These are phyloP conservation scores for Helicostylum pulchrum DNA, from an alignment of 192 early-diverging fungal species.

Conservation along the genomic window DNA sequence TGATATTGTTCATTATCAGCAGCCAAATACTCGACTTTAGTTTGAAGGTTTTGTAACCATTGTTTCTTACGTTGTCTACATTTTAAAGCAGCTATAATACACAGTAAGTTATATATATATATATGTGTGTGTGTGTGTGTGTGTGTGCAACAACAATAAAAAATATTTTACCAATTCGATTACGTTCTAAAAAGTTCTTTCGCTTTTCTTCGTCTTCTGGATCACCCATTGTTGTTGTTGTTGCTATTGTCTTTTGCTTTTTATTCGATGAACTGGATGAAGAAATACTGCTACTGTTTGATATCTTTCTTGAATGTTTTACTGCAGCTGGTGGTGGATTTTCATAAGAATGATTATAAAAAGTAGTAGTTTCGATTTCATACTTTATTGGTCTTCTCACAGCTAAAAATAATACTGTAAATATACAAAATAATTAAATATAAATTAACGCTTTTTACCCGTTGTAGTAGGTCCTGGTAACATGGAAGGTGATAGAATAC, in stretches of 20 bases:
- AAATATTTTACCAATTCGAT: constrained; percentile 66
- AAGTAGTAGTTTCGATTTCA: neutral
- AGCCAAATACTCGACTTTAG: constrained; percentile 56
- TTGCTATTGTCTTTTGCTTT: constrained; percentile 1
- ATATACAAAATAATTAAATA: too few species aligned
- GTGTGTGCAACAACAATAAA: too few species aligned
- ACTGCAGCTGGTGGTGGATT: neutral
- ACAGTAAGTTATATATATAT: neutral
- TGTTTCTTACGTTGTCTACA: constrained; percentile 92
- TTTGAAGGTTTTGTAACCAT: constrained; percentile 81
- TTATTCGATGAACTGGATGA: neutral
- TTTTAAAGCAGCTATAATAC: constrained; percentile 72
- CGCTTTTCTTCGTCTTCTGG: constrained; percentile 69
- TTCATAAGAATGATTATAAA: neutral
- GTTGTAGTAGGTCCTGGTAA: constrained; percentile 52
- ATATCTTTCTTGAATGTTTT: neutral
- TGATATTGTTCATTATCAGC: constrained; percentile 64
- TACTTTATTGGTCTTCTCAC: neutral
- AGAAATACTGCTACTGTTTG: neutral
- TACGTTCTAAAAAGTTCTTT: constrained; percentile 83
- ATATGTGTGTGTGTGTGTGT: too few species aligned
- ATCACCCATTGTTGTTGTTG: neutral
- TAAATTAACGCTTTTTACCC: neutral
- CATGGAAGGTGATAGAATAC: constrained; percentile 71
- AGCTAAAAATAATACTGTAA: neutral